Conservation (phyloP, 2,329 filamentous ascomycete genomes). For the Harringtonia aguacate region DNA sequence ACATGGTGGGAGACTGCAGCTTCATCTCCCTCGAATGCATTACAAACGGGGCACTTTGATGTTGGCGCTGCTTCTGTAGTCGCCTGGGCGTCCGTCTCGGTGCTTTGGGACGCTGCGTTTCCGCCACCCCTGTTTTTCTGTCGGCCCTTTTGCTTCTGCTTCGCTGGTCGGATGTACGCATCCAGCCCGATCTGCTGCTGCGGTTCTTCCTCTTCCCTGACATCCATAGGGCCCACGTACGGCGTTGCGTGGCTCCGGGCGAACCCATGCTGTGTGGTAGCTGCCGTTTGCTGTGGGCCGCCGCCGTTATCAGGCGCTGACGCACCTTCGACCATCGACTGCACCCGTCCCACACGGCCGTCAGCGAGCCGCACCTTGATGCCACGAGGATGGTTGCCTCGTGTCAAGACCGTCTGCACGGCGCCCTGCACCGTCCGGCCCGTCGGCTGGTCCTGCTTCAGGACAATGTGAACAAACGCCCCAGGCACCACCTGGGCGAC, state of each 20-base stretch:
- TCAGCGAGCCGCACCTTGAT: conserved; percentile 68
- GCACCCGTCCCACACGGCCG: conserved; percentile 64
- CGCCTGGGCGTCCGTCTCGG: conserved; percentile 3
- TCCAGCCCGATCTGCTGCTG: conserved; percentile 35
- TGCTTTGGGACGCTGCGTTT: conserved; percentile 11
- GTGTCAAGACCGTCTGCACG: conserved; percentile 58
- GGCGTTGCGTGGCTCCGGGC: not conserved
- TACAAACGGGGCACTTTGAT: conserved; percentile 53
- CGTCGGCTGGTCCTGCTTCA: conserved; percentile 67
- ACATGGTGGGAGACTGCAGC: conserved; percentile 58
- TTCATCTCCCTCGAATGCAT: conserved; percentile 56
- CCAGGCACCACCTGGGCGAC: conserved; percentile 43
- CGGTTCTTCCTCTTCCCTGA: conserved; percentile 18
- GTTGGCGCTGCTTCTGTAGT: conserved; percentile 1
- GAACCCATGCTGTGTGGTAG: too few relatives aligned
- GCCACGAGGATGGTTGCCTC: conserved; percentile 64
- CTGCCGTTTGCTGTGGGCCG: conserved; percentile 1
- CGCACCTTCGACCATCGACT: conserved; percentile 37
- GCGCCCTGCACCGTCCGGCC: conserved; percentile 58
- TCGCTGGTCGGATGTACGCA: conserved; percentile 31
- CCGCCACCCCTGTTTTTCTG: conserved; percentile 16
- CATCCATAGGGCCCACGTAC: not conserved
- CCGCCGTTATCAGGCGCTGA: conserved; percentile 6
- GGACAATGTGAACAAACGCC: conserved; percentile 57
- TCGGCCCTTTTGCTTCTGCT: conserved; percentile 15